phyloP scores from a whole-genome alignment of 2,329 filamentous ascomycete species.

The Dothidotthia symphoricarpi region DNA sequence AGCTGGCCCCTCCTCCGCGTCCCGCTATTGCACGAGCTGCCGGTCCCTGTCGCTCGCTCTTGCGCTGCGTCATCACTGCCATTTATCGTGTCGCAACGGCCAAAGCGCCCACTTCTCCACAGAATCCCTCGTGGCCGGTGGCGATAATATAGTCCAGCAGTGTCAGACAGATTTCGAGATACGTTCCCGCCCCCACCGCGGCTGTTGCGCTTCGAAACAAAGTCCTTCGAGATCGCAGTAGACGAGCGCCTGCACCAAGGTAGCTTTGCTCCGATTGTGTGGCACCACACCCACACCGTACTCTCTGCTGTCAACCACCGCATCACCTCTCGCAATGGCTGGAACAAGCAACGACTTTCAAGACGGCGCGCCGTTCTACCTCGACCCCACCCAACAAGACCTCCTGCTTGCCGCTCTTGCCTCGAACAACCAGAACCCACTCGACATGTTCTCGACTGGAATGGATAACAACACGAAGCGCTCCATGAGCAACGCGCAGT shows the following conservation, averaged over 20 bases:
- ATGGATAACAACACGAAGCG: conserved; percentile 17
- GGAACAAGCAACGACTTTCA: conserved; percentile 41
- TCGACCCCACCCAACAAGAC: conserved; percentile 49
- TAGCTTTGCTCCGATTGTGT: too few species aligned
- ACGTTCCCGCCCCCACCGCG: too few species aligned
- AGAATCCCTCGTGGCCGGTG: conserved; percentile 5
- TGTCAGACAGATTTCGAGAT: conserved; percentile 4
- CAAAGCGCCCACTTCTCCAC: conserved; percentile 3
- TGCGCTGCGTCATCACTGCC: conserved; percentile 16
- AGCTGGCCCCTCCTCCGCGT: conserved; percentile 7
- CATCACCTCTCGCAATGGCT: conserved; percentile 33
- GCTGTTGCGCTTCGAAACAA: too few species aligned
- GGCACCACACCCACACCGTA: too few species aligned
- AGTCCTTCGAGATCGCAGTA: too few species aligned
- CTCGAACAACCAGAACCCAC: conserved; percentile 44
- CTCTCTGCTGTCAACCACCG: conserved; percentile 9
- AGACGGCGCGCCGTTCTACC: conserved; percentile 45
- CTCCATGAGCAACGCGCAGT: conserved; percentile 24
- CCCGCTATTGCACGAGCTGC: conserved; percentile 11
- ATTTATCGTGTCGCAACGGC: not conserved
- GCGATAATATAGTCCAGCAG: conserved; percentile 7
- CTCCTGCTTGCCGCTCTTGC: conserved; percentile 50
- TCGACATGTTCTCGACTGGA: conserved; percentile 28
- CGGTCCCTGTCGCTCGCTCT: conserved; percentile 1
- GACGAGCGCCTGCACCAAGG: too few species aligned